These are phyloP conservation scores for Cinnamomum micranthum DNA, from an alignment of 164 flowering plant species.

Conservation along the genomic window DNA sequence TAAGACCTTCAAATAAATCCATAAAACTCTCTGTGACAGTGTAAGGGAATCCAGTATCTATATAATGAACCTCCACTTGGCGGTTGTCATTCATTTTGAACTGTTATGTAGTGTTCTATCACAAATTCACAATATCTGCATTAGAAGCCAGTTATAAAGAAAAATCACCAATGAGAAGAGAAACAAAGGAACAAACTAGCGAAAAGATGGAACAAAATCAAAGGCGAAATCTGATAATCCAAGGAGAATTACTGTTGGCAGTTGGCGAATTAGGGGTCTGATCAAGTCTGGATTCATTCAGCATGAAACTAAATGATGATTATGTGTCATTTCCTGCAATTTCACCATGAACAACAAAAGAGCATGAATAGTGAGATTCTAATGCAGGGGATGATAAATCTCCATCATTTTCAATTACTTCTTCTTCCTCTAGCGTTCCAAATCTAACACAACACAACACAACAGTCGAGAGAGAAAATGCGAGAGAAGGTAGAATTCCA, in stretches of 20 bases:
- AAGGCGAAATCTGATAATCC: neutral
- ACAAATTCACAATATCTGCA: constrained; percentile 10
- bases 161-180: neutral
- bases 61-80: constrained; percentile 69
- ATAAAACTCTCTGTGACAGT: constrained; percentile 58
- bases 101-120: neutral
- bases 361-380: neutral
- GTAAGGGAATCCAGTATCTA: constrained; percentile 70
- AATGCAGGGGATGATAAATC: neutral
- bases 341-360: too few species aligned
- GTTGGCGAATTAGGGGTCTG: too few species aligned
- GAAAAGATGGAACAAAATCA: neutral
- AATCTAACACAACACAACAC: neutral
- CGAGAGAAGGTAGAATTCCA: neutral
- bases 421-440: neutral
- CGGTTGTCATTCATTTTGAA: constrained; percentile 42
- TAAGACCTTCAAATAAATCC: constrained; percentile 67
- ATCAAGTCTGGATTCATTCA: neutral
- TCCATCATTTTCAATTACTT: neutral
- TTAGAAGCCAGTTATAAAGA: neutral
- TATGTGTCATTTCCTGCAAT: too few species aligned
- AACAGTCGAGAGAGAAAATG: too few species aligned
- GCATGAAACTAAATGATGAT: too few species aligned
- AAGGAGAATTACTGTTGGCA: neutral
- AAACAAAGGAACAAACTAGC: neutral